Conservation (phyloP, 345 rosid genomes). For the Barbarea vulgaris region DNA sequence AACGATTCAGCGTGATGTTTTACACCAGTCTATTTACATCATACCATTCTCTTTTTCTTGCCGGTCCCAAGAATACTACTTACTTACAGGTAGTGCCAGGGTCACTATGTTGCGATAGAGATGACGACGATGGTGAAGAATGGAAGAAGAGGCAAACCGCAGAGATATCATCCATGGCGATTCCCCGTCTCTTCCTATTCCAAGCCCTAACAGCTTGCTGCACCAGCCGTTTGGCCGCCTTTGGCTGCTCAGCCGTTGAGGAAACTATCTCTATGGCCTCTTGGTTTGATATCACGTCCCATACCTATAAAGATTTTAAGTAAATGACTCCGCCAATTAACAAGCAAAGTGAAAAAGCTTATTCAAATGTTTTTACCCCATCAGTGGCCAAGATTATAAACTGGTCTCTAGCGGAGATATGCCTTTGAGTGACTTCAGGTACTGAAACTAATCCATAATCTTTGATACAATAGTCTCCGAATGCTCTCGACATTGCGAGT, state of each 20-base stretch:
- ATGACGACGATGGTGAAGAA: constrained; percentile 38
- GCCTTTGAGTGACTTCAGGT: constrained; percentile 82
- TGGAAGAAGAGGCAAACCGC: constrained; percentile 89
- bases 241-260: constrained; percentile 52
- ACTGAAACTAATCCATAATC: constrained; percentile 73
- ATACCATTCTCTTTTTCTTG: background rate
- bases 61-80: constrained; percentile 16
- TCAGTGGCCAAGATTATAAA: constrained; percentile 86
- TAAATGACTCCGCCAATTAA: background rate
- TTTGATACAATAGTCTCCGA: constrained; percentile 88
- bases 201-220: constrained; percentile 66
- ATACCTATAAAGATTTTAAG: constrained; percentile 48
- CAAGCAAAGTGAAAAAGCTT: background rate
- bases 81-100: constrained; percentile 11
- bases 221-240: constrained; percentile 75
- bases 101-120: constrained; percentile 3
- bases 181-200: constrained; percentile 73
- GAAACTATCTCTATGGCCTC: constrained; percentile 82
- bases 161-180: constrained; percentile 90
- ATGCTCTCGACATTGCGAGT: constrained; percentile 96
- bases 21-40: constrained; percentile 16
- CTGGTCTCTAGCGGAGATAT: constrained; percentile 62
- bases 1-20: background rate
- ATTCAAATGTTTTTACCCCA: constrained; percentile 60
- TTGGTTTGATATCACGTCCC: constrained; percentile 91